phyloP scores from a whole-genome alignment of 768 basidiomycete species.

The Lactarius hatsudake region DNA sequence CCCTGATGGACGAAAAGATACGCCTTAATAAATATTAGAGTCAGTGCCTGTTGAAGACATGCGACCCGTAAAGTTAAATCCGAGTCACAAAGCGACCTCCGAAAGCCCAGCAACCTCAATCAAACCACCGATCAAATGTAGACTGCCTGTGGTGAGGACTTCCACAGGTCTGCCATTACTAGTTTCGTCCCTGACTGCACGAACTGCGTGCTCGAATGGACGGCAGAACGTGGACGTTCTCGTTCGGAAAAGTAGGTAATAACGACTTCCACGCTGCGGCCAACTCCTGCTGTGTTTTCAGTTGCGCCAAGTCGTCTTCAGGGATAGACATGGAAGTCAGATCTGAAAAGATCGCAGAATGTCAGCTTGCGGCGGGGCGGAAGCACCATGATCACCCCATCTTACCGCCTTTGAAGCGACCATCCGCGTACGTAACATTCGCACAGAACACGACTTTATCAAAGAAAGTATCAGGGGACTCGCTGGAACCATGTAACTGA shows the following conservation, averaged over 20 bases:
- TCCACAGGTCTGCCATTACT: conserved; percentile 38
- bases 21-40: not conserved
- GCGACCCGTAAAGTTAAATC: conserved; percentile 3
- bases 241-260: conserved; percentile 55
- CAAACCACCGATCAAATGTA: conserved; percentile 91
- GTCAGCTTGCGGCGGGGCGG: not conserved
- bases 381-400: conserved; percentile 12
- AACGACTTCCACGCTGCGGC: conserved; percentile 69
- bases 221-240: conserved; percentile 72
- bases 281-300: conserved; percentile 76
- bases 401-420: conserved; percentile 87
- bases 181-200: conserved; percentile 48
- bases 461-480: conserved; percentile 54
- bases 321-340: conserved; percentile 67
- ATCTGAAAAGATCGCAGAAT: conserved; percentile 48
- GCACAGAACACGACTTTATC: conserved; percentile 91
- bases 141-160: conserved; percentile 87
- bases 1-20: not conserved
- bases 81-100: conserved; percentile 63
- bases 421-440: conserved; percentile 91
- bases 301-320: conserved; percentile 55
- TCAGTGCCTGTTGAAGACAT: conserved; percentile 40
- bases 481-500: conserved; percentile 38
- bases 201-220: conserved; percentile 93
- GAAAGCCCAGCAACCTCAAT: conserved; percentile 87